A percentile compares a stretch with the other conserved stretches of the same genome.
Evolutionary conservation across 2,329 filamentous ascomycete genomes (phyloP).

Genomic region (Simplicillium aogashimaense): DNA sequence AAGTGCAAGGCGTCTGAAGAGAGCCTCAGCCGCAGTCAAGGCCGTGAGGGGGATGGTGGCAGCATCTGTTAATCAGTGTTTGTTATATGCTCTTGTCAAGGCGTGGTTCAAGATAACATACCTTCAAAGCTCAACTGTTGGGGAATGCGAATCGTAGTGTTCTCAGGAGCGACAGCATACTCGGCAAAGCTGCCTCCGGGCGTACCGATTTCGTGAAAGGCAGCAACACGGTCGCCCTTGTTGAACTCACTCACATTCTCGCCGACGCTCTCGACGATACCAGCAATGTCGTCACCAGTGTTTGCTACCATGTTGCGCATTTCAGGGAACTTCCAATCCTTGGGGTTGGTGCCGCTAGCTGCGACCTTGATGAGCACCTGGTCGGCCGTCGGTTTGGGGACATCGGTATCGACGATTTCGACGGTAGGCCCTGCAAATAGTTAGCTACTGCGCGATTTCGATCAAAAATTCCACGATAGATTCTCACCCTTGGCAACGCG

Average conservation of each 20-base stretch:
- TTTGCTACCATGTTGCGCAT: slow-evolving; percentile 3
- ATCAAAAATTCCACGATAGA: too few species aligned
- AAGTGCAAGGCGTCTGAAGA: slow-evolving; percentile 31
- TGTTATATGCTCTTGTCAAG: too few species aligned
- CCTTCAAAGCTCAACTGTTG: too few species aligned
- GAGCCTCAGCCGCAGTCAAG: too few species aligned
- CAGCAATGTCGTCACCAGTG: slow-evolving; percentile 16
- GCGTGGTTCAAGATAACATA: too few species aligned
- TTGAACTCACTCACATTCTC: slow-evolving; percentile 11
- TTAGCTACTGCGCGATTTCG: too few species aligned
- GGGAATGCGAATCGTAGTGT: slow-evolving; percentile 37
- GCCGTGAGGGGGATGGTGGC: too few species aligned
- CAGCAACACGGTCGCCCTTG: slow-evolving; percentile 34
- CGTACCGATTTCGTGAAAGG: slow-evolving; percentile 39
- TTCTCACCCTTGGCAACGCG: too few species aligned
- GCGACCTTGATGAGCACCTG: slow-evolving; percentile 11
- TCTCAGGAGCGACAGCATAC: slow-evolving; percentile 45
- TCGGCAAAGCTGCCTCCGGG: slow-evolving; percentile 48
- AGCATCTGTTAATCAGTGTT: too few species aligned
- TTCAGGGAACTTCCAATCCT: slow-evolving; percentile 15
- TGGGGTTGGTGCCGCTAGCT: slow-evolving; percentile 14
- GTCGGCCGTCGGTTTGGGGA: slow-evolving; percentile 6
- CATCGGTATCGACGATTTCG: neutral
- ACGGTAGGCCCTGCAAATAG: too few species aligned
- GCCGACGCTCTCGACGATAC: slow-evolving; percentile 11